A percentile compares a stretch with the other conserved stretches of the same genome.
These are phyloP conservation scores for Roridomyces roridus DNA, from an alignment of 768 basidiomycete genomes.

Conservation along the genomic window DNA sequence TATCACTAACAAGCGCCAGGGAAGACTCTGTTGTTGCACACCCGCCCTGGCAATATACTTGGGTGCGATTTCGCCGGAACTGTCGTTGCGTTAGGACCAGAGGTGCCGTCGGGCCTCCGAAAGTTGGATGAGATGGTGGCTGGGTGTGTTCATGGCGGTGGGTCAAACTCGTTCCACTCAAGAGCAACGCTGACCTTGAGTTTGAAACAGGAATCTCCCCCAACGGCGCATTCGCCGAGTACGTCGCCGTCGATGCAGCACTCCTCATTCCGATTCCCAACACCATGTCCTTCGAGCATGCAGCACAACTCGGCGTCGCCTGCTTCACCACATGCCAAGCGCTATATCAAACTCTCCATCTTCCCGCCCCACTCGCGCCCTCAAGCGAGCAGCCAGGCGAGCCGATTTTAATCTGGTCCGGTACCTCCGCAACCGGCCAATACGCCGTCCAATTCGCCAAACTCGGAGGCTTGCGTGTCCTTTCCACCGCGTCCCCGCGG, in stretches of 20 bases:
- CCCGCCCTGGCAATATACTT: neutral
- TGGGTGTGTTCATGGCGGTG: neutral
- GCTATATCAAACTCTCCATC: slow-evolving; percentile 9
- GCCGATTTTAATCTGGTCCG: slow-evolving; percentile 28
- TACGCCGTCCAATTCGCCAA: slow-evolving; percentile 50
- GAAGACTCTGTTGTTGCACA: neutral
- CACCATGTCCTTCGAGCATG: neutral
- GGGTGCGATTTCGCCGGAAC: neutral
- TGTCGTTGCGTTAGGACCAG: neutral
- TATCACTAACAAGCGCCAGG: too few relatives aligned
- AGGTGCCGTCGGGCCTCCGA: neutral
- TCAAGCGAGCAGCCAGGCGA: slow-evolving; percentile 3
- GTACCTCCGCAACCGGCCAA: slow-evolving; percentile 33
- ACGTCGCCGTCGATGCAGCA: neutral
- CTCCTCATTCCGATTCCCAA: neutral
- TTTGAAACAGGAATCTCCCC: neutral
- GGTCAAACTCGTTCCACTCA: neutral
- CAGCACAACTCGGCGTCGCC: neutral
- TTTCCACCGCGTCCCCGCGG: slow-evolving; percentile 49
- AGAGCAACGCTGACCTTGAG: neutral
- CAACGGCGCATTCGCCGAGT: neutral
- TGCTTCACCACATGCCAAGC: neutral
- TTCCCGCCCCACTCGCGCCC: slow-evolving; percentile 25
- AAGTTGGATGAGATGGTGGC: neutral
- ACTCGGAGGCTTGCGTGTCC: slow-evolving; percentile 47